Base-by-base conservation (phyloP, 2,329 filamentous ascomycete species). In the Diaporthe sp. region DNA sequence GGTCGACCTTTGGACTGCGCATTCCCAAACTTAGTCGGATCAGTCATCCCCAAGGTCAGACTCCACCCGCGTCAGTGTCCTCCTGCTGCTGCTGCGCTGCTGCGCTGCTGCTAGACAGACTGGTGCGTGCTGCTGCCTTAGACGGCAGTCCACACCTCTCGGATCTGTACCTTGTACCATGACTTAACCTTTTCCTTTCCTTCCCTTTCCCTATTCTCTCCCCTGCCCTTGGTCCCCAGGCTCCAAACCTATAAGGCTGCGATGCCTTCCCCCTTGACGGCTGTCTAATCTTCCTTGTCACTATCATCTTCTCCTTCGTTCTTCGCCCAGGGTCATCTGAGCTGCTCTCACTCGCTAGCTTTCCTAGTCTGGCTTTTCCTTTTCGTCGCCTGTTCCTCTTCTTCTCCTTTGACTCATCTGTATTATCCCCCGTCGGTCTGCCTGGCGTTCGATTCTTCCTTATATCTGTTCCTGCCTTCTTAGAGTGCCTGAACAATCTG, bases 241-340 rank as follows among this genome's bases (percentile, higher is more conserved):
- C 84, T 85, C 79, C 84, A 82, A 82, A 80, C 77, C 82, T 90
- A 90, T 90, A 90, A 90, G 88, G 88, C 86, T 88, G 81, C 85
- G 85, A 89, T 88, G 83, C 82, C 87, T 86, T 86, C 82, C 82
- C 79, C 80, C 79, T 80, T 65, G 51, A 65, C 67, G 51, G 73
- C 57, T 73, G 55, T 74, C 58, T 65, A 57, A 51, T 75, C 63
- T 73, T 55, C 49, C 78, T 76, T 73, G 71, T 77, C 79, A 78
- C 78, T 78, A 76, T 81, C 77, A 79, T 81, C 80, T 79, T 77
- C 78, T 73, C 72, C 70, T 79, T 72, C 71, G 72, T 77, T 60
- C 67, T 75, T 51, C 68, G 71, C 76, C 70, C 72, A 71, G 72
- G 70, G 70, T 77, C 73, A 75, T 39, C 70, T 73, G 49, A 77